Evolutionary conservation across 2,329 filamentous ascomycete genomes (phyloP).

Genomic region (Macrophomina tecta): DNA sequence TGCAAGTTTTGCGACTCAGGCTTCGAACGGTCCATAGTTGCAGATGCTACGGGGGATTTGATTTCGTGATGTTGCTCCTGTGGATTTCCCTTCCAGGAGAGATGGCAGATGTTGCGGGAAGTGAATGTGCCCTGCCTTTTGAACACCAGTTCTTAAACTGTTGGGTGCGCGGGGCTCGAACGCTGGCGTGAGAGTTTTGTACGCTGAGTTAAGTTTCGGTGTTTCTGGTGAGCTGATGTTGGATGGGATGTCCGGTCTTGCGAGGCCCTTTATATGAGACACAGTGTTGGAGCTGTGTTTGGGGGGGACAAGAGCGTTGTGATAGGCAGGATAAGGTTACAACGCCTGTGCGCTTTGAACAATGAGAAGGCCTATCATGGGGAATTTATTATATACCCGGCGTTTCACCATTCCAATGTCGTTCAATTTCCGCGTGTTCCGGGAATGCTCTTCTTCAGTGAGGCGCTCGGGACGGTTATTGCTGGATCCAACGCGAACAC

Average conservation of each 20-base stretch:
- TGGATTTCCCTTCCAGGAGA: neutral
- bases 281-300: neutral
- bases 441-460: neutral
- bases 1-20: neutral
- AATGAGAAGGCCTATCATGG: neutral
- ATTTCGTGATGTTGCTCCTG: neutral
- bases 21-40: neutral
- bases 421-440: neutral
- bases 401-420: slow-evolving; percentile 7
- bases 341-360: neutral
- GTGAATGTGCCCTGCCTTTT: neutral
- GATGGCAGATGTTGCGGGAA: neutral
- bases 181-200: neutral
- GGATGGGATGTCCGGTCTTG: neutral
- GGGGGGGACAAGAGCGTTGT: no score
- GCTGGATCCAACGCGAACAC: neutral
- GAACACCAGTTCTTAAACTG: neutral
- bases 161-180: neutral
- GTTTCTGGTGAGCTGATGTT: neutral
- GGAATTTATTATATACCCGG: neutral
- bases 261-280: slow-evolving; percentile 7
- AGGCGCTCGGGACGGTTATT: neutral
- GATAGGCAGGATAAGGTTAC: neutral
- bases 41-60: neutral
- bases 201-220: slow-evolving; percentile 3